phyloP scores from a whole-genome alignment of 768 basidiomycete genomes.

The Rhizopogon sp. region DNA sequence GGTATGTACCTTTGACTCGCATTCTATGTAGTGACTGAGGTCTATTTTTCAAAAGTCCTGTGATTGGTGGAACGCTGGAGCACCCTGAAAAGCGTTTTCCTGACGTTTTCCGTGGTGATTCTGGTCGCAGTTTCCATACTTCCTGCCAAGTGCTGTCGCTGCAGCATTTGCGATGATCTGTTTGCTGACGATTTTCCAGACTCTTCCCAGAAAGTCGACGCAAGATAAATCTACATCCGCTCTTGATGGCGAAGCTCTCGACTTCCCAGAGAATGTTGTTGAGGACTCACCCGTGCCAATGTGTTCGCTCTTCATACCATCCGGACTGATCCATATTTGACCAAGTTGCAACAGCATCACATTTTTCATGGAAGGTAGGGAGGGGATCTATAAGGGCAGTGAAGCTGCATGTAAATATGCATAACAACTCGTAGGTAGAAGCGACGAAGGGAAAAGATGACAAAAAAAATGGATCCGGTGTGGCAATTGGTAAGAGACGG shows the following conservation, averaged over 20 bases:
- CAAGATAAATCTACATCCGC: not conserved
- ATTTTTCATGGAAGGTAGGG: too few species aligned
- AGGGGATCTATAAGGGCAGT: too few species aligned
- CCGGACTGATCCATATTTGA: constrained; percentile 23
- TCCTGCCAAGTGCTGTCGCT: constrained; percentile 36
- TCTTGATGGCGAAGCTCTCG: not conserved
- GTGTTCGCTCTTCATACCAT: constrained; percentile 22
- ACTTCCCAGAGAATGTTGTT: not conserved
- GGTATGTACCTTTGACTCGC: constrained; percentile 17
- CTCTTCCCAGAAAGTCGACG: constrained; percentile 12
- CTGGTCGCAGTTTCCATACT: constrained; percentile 47
- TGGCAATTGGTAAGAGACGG: too few species aligned
- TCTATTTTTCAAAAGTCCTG: constrained; percentile 33
- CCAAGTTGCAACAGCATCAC: too few species aligned
- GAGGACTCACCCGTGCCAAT: constrained; percentile 17
- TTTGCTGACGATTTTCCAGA: constrained; percentile 5
- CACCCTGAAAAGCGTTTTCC: constrained; percentile 57
- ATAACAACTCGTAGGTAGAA: too few species aligned
- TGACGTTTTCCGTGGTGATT: constrained; percentile 41
- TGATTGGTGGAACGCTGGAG: constrained; percentile 54
- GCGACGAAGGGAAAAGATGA: too few species aligned
- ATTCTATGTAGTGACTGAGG: constrained; percentile 26
- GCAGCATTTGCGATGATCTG: constrained; percentile 20
- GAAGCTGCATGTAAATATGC: too few species aligned
- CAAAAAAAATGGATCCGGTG: too few species aligned